Base-by-base conservation (phyloP, 2,329 filamentous ascomycete genomes). In the Fusarium graminum region DNA sequence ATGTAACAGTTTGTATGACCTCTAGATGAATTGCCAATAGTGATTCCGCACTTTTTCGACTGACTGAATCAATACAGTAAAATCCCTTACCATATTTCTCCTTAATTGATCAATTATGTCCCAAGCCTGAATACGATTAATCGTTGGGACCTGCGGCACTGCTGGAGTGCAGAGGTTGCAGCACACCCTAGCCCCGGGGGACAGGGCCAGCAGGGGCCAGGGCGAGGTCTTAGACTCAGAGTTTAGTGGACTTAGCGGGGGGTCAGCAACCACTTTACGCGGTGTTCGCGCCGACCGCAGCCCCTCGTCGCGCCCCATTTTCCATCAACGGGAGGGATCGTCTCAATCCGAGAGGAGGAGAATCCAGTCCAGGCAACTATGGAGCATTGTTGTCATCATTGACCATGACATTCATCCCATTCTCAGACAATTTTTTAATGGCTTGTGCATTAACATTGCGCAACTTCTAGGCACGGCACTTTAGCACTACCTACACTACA, bases 341-440 rank as follows among this genome's bases (percentile, higher is more conserved):
- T 65, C 66, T 59, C 40, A 52, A 57, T 59, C 67, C 60, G 62
- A 67, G 62, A 67, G 59, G 65, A 54, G 49, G 38, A 64, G 57
- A 69, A 39, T 54, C 40, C 65, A 61, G 70, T 67, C 72, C 67
- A 77, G 75, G 74, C 75, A 77, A 74, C 75, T 73, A 71, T 68
- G 67, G 69, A 52, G 54, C 66, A 71, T 69, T 54, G 63, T 68
- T 57, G 56, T 64, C 67, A 71, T 65, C 62, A 61, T 65, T 42
- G 58, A 58, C 34, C 44, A 39, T 28, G 30, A 28, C 10, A 28
- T 45, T 14, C n/a, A 25, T 30, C 16, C 12, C 36, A 52, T 52
- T 63, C 68, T 71, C 59, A 68, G 66, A 72, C 59, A 69, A 57
- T 58, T 39, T 42, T 45, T 47, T 25, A 34, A 58, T 52, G 40